phyloP scores from a whole-genome alignment of 192 early-diverging fungal genomes.

The Rhizophagus clarus region DNA sequence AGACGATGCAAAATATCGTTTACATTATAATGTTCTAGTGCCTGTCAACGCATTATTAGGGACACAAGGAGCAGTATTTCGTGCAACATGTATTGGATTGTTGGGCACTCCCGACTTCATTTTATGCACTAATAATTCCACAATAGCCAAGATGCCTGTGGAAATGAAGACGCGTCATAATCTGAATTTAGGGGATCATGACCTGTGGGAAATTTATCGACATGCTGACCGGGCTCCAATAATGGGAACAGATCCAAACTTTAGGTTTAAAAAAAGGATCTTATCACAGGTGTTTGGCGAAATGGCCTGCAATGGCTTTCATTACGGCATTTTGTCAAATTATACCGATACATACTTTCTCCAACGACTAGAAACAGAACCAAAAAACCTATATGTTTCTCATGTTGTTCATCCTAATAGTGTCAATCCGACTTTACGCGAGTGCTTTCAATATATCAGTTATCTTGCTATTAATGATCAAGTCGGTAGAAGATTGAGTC shows the following conservation, averaged over 20 bases:
- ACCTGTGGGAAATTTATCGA: conserved; percentile 20
- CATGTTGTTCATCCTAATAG: background rate
- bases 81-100: background rate
- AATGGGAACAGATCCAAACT: background rate
- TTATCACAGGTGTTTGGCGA: background rate
- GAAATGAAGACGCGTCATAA: conserved; percentile 4
- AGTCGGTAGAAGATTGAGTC: conserved; percentile 2
- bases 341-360: conserved; percentile 23
- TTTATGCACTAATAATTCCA: conserved; percentile 17
- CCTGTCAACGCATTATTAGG: conserved; percentile 1
- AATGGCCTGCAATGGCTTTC: no score
- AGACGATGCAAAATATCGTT: background rate
- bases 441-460: conserved; percentile 10
- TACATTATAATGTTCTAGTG: background rate
- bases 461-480: conserved; percentile 11
- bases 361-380: background rate
- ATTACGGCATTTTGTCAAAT: conserved; percentile 11
- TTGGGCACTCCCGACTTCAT: conserved; percentile 3
- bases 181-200: background rate
- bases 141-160: background rate
- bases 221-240: background rate
- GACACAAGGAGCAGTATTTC: background rate
- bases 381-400: conserved; percentile 14
- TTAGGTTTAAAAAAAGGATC: conserved; percentile 16
- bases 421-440: conserved; percentile 16